Percentiles rank a stretch among this genome's conserved stretches.
Evolutionary conservation across 768 basidiomycete species (phyloP).

Genomic region (Boletus huronensis): DNA sequence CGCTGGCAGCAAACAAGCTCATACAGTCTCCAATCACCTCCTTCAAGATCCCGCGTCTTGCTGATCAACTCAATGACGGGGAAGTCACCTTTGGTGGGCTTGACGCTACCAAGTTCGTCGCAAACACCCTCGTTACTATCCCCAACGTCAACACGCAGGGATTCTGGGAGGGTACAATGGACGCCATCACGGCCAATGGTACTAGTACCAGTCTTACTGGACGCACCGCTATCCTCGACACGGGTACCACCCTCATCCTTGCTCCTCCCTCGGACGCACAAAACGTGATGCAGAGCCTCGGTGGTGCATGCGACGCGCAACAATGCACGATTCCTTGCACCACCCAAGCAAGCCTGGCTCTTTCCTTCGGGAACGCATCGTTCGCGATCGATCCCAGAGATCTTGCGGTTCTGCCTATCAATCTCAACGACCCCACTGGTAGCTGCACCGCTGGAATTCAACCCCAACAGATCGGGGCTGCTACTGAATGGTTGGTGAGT

Average conservation of each 20-base stretch:
- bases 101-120: conserved; percentile 65
- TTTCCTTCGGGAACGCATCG: conserved; percentile 53
- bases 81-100: conserved; percentile 80
- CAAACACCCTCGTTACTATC: conserved; percentile 53
- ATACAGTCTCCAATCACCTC: conserved; percentile 67
- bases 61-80: conserved; percentile 64
- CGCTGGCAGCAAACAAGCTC: conserved; percentile 54
- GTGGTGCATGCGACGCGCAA: conserved; percentile 47
- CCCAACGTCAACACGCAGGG: conserved; percentile 61
- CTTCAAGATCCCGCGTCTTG: conserved; percentile 74
- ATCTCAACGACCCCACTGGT: conserved; percentile 49
- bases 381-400: conserved; percentile 69
- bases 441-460: conserved; percentile 71
- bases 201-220: conserved; percentile 45
- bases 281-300: conserved; percentile 56
- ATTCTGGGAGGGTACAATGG: conserved; percentile 78
- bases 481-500: conserved; percentile 66
- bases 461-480: conserved; percentile 55
- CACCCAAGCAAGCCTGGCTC: conserved; percentile 46
- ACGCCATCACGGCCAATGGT: conserved; percentile 57
- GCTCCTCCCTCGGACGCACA: conserved; percentile 47
- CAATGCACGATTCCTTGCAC: conserved; percentile 67
- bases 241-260: conserved; percentile 45
- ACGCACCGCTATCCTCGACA: conserved; percentile 68
- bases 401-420: conserved; percentile 54